Percentiles rank a stretch among this genome's conserved stretches.
These are phyloP conservation scores for Aquilaria malaccensis DNA, from an alignment of 345 rosid genomes.

Conservation along the genomic window DNA sequence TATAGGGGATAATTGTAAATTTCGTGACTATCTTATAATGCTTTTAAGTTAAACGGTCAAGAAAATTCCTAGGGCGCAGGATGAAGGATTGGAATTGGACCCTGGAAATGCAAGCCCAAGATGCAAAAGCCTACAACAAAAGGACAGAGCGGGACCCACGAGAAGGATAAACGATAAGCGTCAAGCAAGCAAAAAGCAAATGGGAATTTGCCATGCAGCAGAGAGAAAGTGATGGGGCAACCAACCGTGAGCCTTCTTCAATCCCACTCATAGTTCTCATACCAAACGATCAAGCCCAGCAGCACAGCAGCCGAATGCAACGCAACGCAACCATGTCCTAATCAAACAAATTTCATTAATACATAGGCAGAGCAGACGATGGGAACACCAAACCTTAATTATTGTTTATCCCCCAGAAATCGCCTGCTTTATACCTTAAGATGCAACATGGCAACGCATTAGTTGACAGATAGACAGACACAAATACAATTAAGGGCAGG, in stretches of 20 bases:
- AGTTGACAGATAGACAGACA: conserved; percentile 28
- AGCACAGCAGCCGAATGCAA: too few species aligned
- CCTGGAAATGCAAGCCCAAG: too few species aligned
- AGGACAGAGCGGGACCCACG: too few species aligned
- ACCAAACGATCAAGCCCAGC: conserved; percentile 17
- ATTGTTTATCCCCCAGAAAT: background rate
- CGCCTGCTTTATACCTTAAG: conserved; percentile 15
- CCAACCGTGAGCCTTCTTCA: conserved; percentile 24
- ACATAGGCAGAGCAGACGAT: conserved; percentile 11
- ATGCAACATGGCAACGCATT: conserved; percentile 21
- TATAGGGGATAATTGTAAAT: too few species aligned
- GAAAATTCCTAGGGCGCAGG: too few species aligned
- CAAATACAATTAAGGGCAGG: background rate
- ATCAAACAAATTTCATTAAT: conserved; percentile 10
- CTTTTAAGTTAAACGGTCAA: too few species aligned
- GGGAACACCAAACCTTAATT: conserved; percentile 19
- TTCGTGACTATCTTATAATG: too few species aligned
- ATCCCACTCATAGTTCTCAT: conserved; percentile 12
- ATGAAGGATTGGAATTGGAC: too few species aligned
- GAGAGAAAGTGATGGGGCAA: conserved; percentile 24
- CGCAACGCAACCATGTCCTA: conserved; percentile 5
- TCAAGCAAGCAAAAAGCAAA: background rate
- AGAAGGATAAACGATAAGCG: too few species aligned
- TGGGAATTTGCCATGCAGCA: conserved; percentile 3
- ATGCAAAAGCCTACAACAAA: too few species aligned